Percentiles rank a stretch among this genome's conserved stretches.
phyloP scores from a whole-genome alignment of 202 grass and related monocot species.

The Musa balbisiana region DNA sequence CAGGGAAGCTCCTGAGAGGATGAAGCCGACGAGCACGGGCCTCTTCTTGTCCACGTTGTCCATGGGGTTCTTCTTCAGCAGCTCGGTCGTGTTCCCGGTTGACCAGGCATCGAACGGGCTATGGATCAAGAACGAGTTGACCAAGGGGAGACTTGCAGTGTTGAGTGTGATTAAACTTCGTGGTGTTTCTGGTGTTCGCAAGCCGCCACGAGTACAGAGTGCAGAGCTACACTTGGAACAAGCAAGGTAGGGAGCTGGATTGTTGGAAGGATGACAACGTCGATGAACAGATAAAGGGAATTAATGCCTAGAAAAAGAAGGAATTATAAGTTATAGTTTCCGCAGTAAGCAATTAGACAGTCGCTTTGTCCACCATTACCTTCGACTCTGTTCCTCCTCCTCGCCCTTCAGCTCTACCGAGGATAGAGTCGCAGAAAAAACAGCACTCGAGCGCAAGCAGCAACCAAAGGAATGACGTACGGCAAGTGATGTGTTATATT shows the following conservation, averaged over 20 bases:
- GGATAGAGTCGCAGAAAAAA: no score
- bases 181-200: conserved; percentile 48
- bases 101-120: conserved; percentile 28
- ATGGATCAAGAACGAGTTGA: conserved; percentile 67
- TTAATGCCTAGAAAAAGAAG: conserved; percentile 22
- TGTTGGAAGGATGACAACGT: background rate
- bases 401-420: no score
- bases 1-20: conserved; percentile 66
- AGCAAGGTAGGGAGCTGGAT: background rate
- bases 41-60: conserved; percentile 64
- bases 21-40: conserved; percentile 96
- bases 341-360: no score
- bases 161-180: conserved; percentile 61
- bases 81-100: conserved; percentile 49
- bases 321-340: no score
- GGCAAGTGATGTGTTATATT: no score
- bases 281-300: conserved; percentile 14
- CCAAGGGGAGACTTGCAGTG: conserved; percentile 51
- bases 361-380: no score
- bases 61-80: conserved; percentile 89
- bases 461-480: no score
- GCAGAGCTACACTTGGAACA: no score
- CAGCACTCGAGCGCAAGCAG: no score
- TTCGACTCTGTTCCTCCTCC: no score
- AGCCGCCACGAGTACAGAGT: conserved; percentile 50